Evolutionary conservation across 208 protist genomes (phyloP).

Genomic region (Wallacemonas sp.): DNA sequence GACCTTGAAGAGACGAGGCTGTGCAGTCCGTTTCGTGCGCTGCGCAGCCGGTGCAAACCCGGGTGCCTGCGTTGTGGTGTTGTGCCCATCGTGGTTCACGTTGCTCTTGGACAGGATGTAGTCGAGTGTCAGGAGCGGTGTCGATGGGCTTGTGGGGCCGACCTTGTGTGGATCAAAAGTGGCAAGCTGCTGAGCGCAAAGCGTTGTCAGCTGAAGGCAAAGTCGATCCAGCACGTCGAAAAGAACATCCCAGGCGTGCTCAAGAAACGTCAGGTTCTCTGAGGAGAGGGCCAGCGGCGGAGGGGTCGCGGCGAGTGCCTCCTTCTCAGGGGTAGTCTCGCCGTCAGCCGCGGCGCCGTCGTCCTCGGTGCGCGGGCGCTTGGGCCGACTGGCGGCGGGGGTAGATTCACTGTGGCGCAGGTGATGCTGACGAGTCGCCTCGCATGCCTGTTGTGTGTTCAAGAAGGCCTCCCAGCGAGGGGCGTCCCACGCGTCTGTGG

Average conservation of each 20-base stretch:
- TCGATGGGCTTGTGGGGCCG: not conserved
- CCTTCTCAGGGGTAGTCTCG: slow-evolving; percentile 3
- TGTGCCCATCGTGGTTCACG: too few species aligned
- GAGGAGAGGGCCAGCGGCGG: not conserved
- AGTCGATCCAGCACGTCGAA: slow-evolving; percentile 14
- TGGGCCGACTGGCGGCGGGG: not conserved
- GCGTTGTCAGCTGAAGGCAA: not conserved
- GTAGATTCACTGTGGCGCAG: not conserved
- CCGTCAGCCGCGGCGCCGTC: not conserved
- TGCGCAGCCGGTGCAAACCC: not conserved
- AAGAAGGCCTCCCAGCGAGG: not conserved
- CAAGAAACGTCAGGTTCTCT: slow-evolving; percentile 9
- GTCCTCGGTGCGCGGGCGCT: not conserved
- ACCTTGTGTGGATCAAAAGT: not conserved
- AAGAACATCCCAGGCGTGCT: slow-evolving; percentile 26
- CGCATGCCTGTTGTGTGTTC: not conserved
- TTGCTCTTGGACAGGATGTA: not conserved
- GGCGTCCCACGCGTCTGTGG: not conserved
- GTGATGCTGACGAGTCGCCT: not conserved
- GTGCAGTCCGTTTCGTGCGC: not conserved
- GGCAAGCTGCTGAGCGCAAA: not conserved
- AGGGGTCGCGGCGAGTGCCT: slow-evolving; percentile 15
- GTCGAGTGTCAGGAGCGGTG: not conserved
- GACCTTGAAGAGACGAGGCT: not conserved
- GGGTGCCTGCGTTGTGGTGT: too few species aligned